A percentile compares a stretch with the other conserved stretches of the same genome.
Conservation (phyloP, 208 protist genomes). For the Trypanosoma cruzi region DNA sequence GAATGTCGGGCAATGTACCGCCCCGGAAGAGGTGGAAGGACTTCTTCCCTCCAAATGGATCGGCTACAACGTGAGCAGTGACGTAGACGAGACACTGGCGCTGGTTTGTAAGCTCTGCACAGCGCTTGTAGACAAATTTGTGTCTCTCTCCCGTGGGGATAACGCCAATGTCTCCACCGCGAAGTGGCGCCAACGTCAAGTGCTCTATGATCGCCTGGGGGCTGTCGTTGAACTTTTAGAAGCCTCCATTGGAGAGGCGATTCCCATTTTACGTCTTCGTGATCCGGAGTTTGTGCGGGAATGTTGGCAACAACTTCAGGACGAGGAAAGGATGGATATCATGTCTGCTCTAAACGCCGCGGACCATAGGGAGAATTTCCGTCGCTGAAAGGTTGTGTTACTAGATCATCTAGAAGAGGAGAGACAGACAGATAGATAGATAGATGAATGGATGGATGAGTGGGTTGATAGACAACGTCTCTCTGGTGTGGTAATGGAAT, state of each 20-base stretch:
- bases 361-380: slow-evolving; percentile 26
- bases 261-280: slow-evolving; percentile 75
- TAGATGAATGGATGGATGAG: no score
- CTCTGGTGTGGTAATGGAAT: background rate
- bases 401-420: background rate
- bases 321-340: slow-evolving; percentile 84
- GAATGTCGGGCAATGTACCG: slow-evolving; percentile 68
- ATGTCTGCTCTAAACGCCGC: slow-evolving; percentile 64
- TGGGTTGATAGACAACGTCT: slow-evolving; percentile 8
- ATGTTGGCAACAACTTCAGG: slow-evolving; percentile 82
- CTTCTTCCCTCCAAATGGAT: slow-evolving; percentile 89
- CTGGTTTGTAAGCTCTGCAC: slow-evolving; percentile 90
- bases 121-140: slow-evolving; percentile 83
- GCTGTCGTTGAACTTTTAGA: slow-evolving; percentile 91
- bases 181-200: slow-evolving; percentile 87
- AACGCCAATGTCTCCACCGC: slow-evolving; percentile 78
- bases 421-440: no score
- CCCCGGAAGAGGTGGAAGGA: slow-evolving; percentile 86
- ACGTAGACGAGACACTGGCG: slow-evolving; percentile 88
- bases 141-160: slow-evolving; percentile 72
- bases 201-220: slow-evolving; percentile 74
- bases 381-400: background rate
- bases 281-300: slow-evolving; percentile 83
- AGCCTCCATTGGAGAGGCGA: slow-evolving; percentile 85
- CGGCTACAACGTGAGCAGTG: slow-evolving; percentile 78